A percentile compares a stretch with the other conserved stretches of the same genome.
phyloP scores from a whole-genome alignment of 768 basidiomycete species.

The Phaeotremella fagi region DNA sequence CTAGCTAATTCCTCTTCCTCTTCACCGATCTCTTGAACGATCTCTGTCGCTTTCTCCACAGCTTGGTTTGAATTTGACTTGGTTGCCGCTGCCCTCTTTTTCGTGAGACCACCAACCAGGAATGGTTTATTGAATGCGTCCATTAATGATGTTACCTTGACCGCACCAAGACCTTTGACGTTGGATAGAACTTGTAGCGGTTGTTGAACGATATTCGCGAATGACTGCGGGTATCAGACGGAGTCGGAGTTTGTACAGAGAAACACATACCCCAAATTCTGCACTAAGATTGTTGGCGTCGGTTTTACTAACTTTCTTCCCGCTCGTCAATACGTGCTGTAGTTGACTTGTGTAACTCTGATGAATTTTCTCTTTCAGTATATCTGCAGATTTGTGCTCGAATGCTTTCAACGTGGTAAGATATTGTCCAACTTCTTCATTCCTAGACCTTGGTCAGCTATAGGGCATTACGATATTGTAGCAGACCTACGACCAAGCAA shows the following conservation, averaged over 20 bases:
- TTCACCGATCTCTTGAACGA: background rate
- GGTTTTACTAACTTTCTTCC: constrained; percentile 94
- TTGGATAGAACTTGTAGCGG: constrained; percentile 68
- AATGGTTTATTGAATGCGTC: constrained; percentile 90
- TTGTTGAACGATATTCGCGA: constrained; percentile 71
- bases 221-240: constrained; percentile 58
- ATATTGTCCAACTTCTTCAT: constrained; percentile 88
- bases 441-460: constrained; percentile 51
- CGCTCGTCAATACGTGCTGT: constrained; percentile 74
- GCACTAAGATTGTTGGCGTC: constrained; percentile 88
- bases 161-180: constrained; percentile 87
- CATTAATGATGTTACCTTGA: constrained; percentile 84
- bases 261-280: constrained; percentile 73
- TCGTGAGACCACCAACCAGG: constrained; percentile 43
- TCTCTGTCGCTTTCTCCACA: constrained; percentile 1
- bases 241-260: background rate
- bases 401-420: constrained; percentile 86
- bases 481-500: constrained; percentile 74
- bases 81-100: too few species aligned
- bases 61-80: background rate
- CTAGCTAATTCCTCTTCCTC: constrained; percentile 1
- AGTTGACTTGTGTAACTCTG: constrained; percentile 79
- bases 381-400: constrained; percentile 84
- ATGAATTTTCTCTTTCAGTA: constrained; percentile 91
- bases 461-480: background rate